These are phyloP conservation scores for Boletus tomentosulus DNA, from an alignment of 768 basidiomycete genomes.

Conservation along the genomic window DNA sequence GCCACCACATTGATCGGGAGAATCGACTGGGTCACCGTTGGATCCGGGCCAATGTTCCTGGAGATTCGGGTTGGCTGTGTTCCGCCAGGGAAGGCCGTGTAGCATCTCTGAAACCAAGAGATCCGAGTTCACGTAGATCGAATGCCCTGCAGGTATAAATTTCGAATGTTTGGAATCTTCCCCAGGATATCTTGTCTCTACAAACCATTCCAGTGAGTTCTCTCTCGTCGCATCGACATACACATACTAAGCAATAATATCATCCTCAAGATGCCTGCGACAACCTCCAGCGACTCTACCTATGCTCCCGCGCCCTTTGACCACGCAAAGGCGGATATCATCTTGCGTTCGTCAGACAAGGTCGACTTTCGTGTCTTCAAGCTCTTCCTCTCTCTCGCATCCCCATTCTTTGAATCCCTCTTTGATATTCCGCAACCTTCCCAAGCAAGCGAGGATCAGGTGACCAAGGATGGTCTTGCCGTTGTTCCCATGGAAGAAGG, in stretches of 20 bases:
- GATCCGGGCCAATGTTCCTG: too few species aligned
- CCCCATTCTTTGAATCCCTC: conserved; percentile 33
- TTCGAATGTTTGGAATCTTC: background rate
- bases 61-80: too few species aligned
- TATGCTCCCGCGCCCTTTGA: conserved; percentile 19
- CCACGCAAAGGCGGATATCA: conserved; percentile 21
- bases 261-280: background rate
- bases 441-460: conserved; percentile 5
- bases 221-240: background rate
- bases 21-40: too few species aligned
- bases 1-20: too few species aligned
- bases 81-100: too few species aligned
- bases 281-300: background rate
- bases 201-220: background rate
- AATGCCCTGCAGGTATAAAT: background rate
- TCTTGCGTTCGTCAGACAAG: conserved; percentile 26
- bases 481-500: conserved; percentile 21
- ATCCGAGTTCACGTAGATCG: too few species aligned
- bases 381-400: conserved; percentile 29
- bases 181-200: background rate
- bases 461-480: conserved; percentile 11
- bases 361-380: conserved; percentile 32
- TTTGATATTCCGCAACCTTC: conserved; percentile 27
- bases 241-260: background rate
- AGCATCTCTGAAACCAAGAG: too few species aligned